These are phyloP conservation scores for Amanita brunnescens DNA, from an alignment of 768 basidiomycete genomes.

Conservation along the genomic window DNA sequence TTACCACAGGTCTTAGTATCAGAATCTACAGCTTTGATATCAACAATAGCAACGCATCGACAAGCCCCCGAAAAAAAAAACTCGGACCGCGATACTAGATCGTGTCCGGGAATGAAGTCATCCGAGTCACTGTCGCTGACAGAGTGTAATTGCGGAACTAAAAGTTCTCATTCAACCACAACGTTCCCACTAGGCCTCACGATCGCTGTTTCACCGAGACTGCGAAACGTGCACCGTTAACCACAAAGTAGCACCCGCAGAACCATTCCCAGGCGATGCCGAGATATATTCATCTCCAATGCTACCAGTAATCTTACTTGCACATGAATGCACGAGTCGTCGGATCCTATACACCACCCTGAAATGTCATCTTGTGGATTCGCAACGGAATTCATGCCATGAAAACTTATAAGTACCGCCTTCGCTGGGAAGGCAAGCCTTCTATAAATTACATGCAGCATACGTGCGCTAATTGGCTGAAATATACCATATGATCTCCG, in stretches of 20 bases:
- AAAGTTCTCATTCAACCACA: not conserved
- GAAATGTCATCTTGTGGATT: not conserved
- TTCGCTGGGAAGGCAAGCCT: not conserved
- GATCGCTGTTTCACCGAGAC: not conserved
- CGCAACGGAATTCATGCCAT: not conserved
- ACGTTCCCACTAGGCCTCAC: not conserved
- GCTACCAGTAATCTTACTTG: not conserved
- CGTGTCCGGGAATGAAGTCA: not conserved
- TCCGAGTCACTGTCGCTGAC: too few species aligned
- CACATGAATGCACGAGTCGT: not conserved
- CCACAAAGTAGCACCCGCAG: not conserved
- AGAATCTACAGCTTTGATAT: not conserved
- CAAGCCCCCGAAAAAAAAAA: not conserved
- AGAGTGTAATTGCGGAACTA: not conserved
- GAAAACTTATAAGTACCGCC: not conserved
- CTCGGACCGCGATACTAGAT: not conserved
- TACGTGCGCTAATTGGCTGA: not conserved
- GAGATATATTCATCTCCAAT: not conserved
- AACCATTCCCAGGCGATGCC: constrained; percentile 1
- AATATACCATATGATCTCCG: not conserved
- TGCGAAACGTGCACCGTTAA: too few species aligned
- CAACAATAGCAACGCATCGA: not conserved
- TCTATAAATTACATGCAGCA: constrained; percentile 3
- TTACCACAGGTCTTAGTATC: not conserved
- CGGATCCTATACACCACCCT: not conserved